Evolutionary conservation across 495 filamentous ascomycete species (phyloP).

Genomic region (Cercophora newfieldiana): DNA sequence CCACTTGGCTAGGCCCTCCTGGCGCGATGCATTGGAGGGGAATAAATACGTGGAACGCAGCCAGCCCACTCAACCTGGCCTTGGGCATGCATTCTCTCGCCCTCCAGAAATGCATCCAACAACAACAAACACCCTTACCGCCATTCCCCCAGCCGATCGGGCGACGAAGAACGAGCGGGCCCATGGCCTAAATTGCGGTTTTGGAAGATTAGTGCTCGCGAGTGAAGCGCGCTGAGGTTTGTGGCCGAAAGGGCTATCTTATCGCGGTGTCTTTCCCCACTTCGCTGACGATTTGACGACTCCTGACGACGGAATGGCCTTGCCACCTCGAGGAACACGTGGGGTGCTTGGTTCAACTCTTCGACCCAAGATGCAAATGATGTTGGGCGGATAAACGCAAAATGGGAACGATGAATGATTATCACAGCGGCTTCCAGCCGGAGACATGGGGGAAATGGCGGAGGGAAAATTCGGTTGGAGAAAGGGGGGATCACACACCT

Average conservation of each 20-base stretch:
- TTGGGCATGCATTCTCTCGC: not conserved
- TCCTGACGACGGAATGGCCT: not conserved
- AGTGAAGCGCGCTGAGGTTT: not conserved
- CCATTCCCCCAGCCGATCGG: not conserved
- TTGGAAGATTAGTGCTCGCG: no score
- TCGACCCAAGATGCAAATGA: not conserved
- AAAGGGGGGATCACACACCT: no score
- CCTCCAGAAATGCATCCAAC: not conserved
- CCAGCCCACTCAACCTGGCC: not conserved
- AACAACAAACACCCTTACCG: not conserved
- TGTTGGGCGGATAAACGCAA: not conserved
- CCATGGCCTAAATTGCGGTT: not conserved
- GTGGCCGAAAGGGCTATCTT: not conserved
- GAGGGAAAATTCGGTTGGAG: no score
- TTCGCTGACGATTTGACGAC: not conserved
- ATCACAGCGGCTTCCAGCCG: no score
- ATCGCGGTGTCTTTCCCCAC: not conserved
- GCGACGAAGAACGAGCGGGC: not conserved
- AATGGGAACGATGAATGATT: not conserved
- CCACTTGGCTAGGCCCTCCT: slow-evolving; percentile 4
- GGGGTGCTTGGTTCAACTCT: not conserved
- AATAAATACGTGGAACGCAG: slow-evolving; percentile 3
- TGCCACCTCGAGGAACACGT: not conserved
- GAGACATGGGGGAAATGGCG: no score
- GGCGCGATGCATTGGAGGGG: not conserved